A percentile compares a stretch with the other conserved stretches of the same genome.
Conservation (phyloP, 2,329 filamentous ascomycete species). For the Calonectria leucothoes region DNA sequence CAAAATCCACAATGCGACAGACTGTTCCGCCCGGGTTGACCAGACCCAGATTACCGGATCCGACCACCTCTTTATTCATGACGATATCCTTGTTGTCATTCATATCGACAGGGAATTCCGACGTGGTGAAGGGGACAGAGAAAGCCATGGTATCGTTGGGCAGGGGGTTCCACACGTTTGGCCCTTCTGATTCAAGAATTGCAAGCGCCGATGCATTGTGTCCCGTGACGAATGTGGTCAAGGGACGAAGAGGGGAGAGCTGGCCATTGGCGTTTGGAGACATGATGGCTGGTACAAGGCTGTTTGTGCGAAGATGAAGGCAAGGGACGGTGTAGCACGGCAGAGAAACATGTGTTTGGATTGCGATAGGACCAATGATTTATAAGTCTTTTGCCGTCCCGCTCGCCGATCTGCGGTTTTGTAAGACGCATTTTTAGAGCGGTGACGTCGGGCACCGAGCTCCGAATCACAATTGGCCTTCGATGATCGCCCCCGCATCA, state of each 20-base stretch:
- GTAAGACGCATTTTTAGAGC: not conserved
- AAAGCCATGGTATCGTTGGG: not conserved
- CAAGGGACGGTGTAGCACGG: no score
- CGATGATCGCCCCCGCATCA: not conserved
- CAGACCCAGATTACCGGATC: not conserved
- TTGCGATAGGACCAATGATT: not conserved
- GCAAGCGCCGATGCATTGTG: not conserved
- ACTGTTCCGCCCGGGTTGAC: not conserved
- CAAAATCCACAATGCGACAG: not conserved
- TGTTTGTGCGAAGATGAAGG: not conserved
- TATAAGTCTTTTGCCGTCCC: not conserved
- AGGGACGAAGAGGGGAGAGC: not conserved
- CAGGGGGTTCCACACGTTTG: not conserved
- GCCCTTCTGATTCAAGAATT: not conserved
- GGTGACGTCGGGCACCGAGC: not conserved
- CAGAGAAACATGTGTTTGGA: not conserved
- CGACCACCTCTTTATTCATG: not conserved
- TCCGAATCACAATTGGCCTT: not conserved
- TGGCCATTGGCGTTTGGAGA: not conserved
- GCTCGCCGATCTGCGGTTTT: not conserved
- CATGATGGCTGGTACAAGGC: not conserved
- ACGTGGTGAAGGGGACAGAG: not conserved
- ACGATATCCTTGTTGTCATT: not conserved
- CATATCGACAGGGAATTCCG: not conserved
- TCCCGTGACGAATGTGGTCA: not conserved